These are phyloP conservation scores for Papiliotrema fonsecae DNA, from an alignment of 1,284 basidiomycete genomes.

Conservation along the genomic window DNA sequence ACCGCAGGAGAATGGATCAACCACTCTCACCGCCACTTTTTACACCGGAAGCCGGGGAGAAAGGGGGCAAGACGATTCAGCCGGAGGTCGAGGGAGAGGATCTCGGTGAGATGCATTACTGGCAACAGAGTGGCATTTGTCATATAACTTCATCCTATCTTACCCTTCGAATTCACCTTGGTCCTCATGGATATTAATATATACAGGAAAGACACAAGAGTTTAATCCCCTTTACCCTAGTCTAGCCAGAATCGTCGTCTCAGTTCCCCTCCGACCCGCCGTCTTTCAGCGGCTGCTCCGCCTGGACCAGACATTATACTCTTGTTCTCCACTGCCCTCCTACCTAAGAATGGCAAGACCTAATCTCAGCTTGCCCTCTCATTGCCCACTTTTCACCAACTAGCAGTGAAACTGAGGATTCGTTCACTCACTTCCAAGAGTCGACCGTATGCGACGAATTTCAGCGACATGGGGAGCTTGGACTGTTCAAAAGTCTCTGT, in stretches of 20 bases:
- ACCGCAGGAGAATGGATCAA: no score
- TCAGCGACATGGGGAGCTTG: conserved; percentile 65
- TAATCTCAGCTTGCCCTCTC: conserved; percentile 19
- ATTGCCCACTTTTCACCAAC: background rate
- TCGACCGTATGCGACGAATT: conserved; percentile 80
- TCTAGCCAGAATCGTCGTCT: background rate
- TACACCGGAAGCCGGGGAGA: no score
- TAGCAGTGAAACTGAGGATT: no score
- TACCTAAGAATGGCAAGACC: conserved; percentile 68
- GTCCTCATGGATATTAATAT: no score
- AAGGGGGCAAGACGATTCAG: no score
- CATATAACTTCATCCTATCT: no score
- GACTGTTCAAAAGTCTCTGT: conserved; percentile 56
- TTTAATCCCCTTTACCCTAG: background rate
- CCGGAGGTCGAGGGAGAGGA: no score
- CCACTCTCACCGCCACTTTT: no score
- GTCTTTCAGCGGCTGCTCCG: conserved; percentile 48
- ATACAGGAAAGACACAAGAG: no score
- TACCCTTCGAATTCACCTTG: no score
- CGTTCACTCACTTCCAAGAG: conserved; percentile 56
- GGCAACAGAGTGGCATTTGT: no score
- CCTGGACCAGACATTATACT: conserved; percentile 58
- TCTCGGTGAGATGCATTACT: no score
- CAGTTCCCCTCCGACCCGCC: conserved; percentile 1
- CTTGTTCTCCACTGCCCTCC: conserved; percentile 73